Percentiles rank a stretch among this genome's conserved stretches.
These are phyloP conservation scores for Corymbia calophylla DNA, from an alignment of 441 rosid genomes.

Conservation along the genomic window DNA sequence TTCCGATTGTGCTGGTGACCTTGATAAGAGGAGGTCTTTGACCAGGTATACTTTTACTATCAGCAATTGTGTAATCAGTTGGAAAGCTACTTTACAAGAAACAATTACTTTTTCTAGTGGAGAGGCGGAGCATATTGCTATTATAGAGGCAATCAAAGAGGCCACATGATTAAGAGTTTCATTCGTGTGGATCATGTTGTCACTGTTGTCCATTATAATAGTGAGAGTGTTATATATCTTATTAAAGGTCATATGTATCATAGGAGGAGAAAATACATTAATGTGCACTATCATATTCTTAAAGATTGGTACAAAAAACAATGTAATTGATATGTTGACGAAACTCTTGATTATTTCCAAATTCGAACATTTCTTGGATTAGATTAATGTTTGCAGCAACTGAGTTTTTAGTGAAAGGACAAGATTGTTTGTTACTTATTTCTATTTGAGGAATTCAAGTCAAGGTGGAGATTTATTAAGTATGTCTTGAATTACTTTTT, in stretches of 20 bases:
- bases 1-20: not conserved
- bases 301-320: not conserved
- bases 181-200: not conserved
- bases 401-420: not conserved
- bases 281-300: not conserved
- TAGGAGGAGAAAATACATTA: not conserved
- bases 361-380: rapidly evolving
- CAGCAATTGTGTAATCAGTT: rapidly evolving
- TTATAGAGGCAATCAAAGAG: not conserved
- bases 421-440: not conserved
- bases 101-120: not conserved
- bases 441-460: not conserved
- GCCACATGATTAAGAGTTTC: not conserved
- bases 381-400: not conserved
- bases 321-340: rapidly evolving
- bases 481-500: not conserved
- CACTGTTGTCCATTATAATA: not conserved
- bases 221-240: not conserved
- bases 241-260: not conserved
- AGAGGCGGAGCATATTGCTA: rapidly evolving
- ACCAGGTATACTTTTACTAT: not conserved
- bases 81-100: not conserved
- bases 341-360: not conserved
- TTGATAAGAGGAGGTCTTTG: not conserved
- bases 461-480: not conserved